A percentile compares a stretch with the other conserved stretches of the same genome.
Conservation (phyloP, 805 yeast species). For the Candida ficus region DNA sequence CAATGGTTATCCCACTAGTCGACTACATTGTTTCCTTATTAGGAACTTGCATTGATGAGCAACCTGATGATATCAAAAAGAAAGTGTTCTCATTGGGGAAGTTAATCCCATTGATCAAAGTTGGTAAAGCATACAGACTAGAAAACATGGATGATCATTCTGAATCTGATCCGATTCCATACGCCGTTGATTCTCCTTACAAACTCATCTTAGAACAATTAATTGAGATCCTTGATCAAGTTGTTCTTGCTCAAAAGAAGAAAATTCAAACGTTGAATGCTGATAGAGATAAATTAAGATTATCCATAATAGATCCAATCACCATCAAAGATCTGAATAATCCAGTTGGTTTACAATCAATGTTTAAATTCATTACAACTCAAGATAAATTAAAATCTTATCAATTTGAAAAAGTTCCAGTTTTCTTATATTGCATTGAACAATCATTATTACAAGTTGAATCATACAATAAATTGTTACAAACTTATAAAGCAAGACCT, state of each 20-base stretch:
- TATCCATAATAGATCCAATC: constrained; percentile 26
- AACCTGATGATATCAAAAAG: neutral
- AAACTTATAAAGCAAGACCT: constrained; percentile 21
- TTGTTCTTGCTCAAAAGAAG: constrained; percentile 25
- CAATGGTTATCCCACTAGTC: constrained; percentile 14
- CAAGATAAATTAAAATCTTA: constrained; percentile 22
- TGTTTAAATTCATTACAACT: constrained; percentile 28
- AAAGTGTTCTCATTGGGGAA: constrained; percentile 3
- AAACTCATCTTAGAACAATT: constrained; percentile 1
- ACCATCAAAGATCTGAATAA: constrained; percentile 28
- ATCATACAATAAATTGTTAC: constrained; percentile 23
- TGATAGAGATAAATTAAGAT: constrained; percentile 29
- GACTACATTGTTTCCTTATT: constrained; percentile 11
- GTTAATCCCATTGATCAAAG: constrained; percentile 6
- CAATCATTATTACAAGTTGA: constrained; percentile 17
- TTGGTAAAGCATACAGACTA: constrained; percentile 16
- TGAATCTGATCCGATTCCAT: constrained; percentile 5
- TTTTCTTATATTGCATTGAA: constrained; percentile 23
- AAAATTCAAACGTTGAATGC: constrained; percentile 25
- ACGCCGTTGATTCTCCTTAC: neutral
- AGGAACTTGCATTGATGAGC: constrained; percentile 3
- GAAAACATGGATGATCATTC: constrained; percentile 18
- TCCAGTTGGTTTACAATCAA: constrained; percentile 30
- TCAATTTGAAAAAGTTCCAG: constrained; percentile 26
- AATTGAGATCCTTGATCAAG: constrained; percentile 23